These are phyloP conservation scores for Candida silvatica DNA, from an alignment of 805 yeast genomes.

Conservation along the genomic window DNA sequence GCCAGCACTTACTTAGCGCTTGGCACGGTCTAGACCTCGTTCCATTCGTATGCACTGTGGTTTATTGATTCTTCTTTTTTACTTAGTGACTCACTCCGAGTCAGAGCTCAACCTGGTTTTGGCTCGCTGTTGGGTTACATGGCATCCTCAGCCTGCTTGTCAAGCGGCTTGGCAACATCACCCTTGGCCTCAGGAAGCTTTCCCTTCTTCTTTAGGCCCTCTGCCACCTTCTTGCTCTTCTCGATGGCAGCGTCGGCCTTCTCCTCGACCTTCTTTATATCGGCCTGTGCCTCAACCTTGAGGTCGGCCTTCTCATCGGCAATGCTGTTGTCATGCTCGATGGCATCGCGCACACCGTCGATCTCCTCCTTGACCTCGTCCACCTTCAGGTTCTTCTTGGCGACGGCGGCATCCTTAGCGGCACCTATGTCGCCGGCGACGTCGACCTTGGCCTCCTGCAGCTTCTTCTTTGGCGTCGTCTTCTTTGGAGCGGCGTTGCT, in stretches of 20 bases:
- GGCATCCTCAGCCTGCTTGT: constrained; percentile 17
- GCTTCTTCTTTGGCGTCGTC: not conserved
- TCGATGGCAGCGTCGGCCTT: constrained; percentile 3
- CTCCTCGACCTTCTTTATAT: constrained; percentile 2
- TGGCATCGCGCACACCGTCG: constrained; percentile 1
- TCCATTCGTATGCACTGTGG: too few relatives aligned
- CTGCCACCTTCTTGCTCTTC: constrained; percentile 17
- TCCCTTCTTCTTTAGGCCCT: constrained; percentile 14
- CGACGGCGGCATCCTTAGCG: not conserved
- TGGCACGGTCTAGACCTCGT: too few relatives aligned
- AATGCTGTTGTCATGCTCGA: not conserved
- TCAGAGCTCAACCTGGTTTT: too few relatives aligned
- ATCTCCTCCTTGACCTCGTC: not conserved
- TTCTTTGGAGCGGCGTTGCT: not conserved
- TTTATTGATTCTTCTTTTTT: constrained; percentile 4
- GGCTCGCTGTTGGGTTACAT: too few relatives aligned
- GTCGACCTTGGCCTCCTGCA: not conserved
- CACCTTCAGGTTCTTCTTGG: not conserved
- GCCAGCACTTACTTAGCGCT: too few relatives aligned
- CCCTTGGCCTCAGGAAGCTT: constrained; percentile 17
- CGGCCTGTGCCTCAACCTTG: constrained; percentile 1
- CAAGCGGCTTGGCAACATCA: constrained; percentile 19
- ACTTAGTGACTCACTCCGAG: too few relatives aligned
- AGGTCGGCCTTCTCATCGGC: not conserved
- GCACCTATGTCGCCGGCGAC: not conserved